These are phyloP conservation scores for Tolypocladium amazonense DNA, from an alignment of 2,329 filamentous ascomycete genomes.

Conservation along the genomic window DNA sequence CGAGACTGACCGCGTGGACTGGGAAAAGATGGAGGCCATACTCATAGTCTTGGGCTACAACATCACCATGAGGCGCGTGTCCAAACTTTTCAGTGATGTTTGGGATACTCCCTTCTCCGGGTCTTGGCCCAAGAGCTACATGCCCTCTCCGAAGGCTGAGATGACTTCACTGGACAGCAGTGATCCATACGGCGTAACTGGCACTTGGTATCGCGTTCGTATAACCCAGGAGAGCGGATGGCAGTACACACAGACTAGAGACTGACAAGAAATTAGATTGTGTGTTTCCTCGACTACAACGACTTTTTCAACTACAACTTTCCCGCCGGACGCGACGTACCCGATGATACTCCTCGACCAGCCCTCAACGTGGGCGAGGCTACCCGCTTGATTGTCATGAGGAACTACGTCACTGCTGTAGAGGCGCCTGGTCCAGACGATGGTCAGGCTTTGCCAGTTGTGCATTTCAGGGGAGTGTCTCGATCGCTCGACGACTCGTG, in stretches of 20 bases:
- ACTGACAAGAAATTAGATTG: slow-evolving; percentile 20
- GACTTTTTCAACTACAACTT: slow-evolving; percentile 70
- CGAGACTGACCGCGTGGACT: slow-evolving; percentile 53
- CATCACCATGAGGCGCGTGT: slow-evolving; percentile 36
- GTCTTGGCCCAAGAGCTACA: slow-evolving; percentile 39
- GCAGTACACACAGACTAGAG: not conserved
- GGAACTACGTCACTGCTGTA: slow-evolving; percentile 50
- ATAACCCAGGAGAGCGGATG: not conserved
- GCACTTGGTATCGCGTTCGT: slow-evolving; percentile 58
- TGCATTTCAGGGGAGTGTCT: slow-evolving; percentile 56
- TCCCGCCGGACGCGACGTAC: slow-evolving; percentile 27
- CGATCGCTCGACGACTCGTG: slow-evolving; percentile 51
- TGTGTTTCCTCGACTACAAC: slow-evolving; percentile 53
- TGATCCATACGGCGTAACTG: slow-evolving; percentile 63
- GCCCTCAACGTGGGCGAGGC: slow-evolving; percentile 55
- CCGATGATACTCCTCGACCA: slow-evolving; percentile 31
- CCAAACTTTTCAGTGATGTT: slow-evolving; percentile 36
- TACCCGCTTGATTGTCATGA: slow-evolving; percentile 59
- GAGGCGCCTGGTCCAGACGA: slow-evolving; percentile 48
- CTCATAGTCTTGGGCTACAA: slow-evolving; percentile 60
- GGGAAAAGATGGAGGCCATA: slow-evolving; percentile 70
- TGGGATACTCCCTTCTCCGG: slow-evolving; percentile 48
- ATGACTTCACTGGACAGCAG: slow-evolving; percentile 34
- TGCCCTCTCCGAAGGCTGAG: slow-evolving; percentile 23
- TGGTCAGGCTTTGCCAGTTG: slow-evolving; percentile 48